Conservation (phyloP, 164 flowering plant species). For the Umbellularia californica region DNA sequence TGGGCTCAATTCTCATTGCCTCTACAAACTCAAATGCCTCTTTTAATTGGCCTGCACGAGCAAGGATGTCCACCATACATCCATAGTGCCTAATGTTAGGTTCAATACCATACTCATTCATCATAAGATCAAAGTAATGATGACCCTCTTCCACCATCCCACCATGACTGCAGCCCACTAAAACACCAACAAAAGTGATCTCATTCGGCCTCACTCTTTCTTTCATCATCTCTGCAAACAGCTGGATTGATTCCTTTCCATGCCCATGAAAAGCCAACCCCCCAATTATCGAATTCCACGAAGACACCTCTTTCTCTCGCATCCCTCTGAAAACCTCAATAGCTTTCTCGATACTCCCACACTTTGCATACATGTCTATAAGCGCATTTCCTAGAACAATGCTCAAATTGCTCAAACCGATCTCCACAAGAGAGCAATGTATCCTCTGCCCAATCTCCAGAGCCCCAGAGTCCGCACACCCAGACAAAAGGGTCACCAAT, state of each 20-base stretch:
- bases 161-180: constrained; percentile 62
- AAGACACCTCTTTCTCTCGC: constrained; percentile 47
- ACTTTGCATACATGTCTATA: constrained; percentile 70
- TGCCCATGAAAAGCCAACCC: constrained; percentile 68
- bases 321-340: constrained; percentile 41
- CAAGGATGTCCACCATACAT: constrained; percentile 69
- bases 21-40: constrained; percentile 61
- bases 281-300: constrained; percentile 57
- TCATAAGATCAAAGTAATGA: constrained; percentile 51
- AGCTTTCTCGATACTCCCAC: constrained; percentile 55
- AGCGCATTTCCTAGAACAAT: constrained; percentile 50
- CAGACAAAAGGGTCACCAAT: constrained; percentile 53
- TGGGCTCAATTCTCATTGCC: constrained; percentile 50
- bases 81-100: constrained; percentile 70
- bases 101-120: constrained; percentile 34
- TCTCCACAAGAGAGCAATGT: constrained; percentile 36
- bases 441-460: constrained; percentile 50
- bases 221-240: constrained; percentile 44
- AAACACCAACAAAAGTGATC: constrained; percentile 61
- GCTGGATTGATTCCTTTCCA: constrained; percentile 33
- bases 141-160: constrained; percentile 63
- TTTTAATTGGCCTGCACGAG: constrained; percentile 54
- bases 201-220: constrained; percentile 42
- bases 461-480: constrained; percentile 55
- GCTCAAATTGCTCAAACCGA: constrained; percentile 23